Conservation (phyloP, 1,284 basidiomycete species). For the Xanthoconium separans region DNA sequence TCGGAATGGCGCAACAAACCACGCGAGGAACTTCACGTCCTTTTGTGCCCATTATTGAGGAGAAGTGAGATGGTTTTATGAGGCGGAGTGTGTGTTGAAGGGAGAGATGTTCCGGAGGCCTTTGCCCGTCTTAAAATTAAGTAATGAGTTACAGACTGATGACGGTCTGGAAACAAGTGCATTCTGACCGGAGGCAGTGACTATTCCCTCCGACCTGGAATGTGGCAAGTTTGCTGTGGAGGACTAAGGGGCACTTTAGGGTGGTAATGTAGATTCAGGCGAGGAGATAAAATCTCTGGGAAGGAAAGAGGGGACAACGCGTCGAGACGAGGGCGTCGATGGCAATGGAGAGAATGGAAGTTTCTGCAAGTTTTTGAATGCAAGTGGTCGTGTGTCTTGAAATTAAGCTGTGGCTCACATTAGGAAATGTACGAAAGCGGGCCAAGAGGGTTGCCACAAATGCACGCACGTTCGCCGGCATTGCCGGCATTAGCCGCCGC, state of each 20-base stretch:
- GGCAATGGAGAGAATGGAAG: conserved; percentile 12
- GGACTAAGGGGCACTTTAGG: conserved; percentile 12
- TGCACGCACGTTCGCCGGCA: conserved; percentile 46
- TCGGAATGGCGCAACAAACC: conserved; percentile 84
- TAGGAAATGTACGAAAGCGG: conserved; percentile 24
- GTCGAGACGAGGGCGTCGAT: conserved; percentile 12
- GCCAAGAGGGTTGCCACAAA: conserved; percentile 16
- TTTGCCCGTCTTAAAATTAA: conserved; percentile 1
- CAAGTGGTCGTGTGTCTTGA: conserved; percentile 39
- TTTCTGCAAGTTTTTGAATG: conserved; percentile 27
- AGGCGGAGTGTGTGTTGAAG: conserved; percentile 5
- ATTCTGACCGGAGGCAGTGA: background rate
- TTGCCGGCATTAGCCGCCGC: conserved; percentile 16
- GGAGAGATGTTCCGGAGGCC: background rate
- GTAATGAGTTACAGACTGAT: background rate
- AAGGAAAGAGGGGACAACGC: conserved; percentile 11
- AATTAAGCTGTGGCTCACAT: conserved; percentile 32
- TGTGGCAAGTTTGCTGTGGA: conserved; percentile 5
- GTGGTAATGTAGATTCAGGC: conserved; percentile 10
- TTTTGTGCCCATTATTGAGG: conserved; percentile 65
- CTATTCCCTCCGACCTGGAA: conserved; percentile 11
- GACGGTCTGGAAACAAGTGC: conserved; percentile 12
- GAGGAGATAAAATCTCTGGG: conserved; percentile 1
- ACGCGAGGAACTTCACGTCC: conserved; percentile 73
- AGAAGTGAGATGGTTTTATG: conserved; percentile 3